Percentiles rank a stretch among this genome's conserved stretches.
Evolutionary conservation across 1,284 basidiomycete species (phyloP).

Genomic region (Ustilago curta): DNA sequence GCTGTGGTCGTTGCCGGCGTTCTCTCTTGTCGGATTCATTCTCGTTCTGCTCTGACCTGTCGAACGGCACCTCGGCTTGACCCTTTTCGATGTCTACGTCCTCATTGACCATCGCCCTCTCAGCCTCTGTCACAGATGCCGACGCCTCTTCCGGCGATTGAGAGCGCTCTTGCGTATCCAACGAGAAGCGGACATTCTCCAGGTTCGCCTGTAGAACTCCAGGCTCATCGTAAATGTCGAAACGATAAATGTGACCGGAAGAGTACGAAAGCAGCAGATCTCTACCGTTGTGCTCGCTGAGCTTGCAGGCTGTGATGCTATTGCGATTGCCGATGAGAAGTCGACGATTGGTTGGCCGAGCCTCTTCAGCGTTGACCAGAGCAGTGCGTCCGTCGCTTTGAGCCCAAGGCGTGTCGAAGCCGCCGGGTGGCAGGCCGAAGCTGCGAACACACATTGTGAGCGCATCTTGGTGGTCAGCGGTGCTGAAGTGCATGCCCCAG

Average conservation of each 20-base stretch:
- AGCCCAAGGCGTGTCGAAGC: constrained; percentile 29
- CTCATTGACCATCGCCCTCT: not conserved
- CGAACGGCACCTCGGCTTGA: not conserved
- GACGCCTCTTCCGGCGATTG: constrained; percentile 9
- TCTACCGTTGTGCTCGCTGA: constrained; percentile 56
- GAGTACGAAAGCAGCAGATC: constrained; percentile 66
- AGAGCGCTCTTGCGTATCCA: constrained; percentile 6
- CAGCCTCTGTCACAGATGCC: not conserved
- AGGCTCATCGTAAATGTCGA: constrained; percentile 62
- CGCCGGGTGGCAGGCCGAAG: constrained; percentile 77
- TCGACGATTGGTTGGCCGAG: constrained; percentile 13
- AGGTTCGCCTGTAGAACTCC: constrained; percentile 36
- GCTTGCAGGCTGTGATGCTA: constrained; percentile 67
- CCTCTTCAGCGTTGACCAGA: constrained; percentile 5
- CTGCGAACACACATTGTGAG: constrained; percentile 84
- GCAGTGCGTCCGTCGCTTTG: constrained; percentile 25
- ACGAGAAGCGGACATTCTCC: constrained; percentile 17
- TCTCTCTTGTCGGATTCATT: not conserved
- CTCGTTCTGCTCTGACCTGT: not conserved
- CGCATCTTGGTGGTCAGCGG: constrained; percentile 71
- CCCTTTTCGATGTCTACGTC: constrained; percentile 3
- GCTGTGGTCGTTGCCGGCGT: too few species aligned
- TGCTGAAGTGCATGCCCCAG: constrained; percentile 76
- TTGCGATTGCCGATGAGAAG: constrained; percentile 22
- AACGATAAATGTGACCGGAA: constrained; percentile 61